Percentiles rank a stretch among this genome's conserved stretches.
These are phyloP conservation scores for Pseudoturritis turrita DNA, from an alignment of 345 rosid species.

Conservation along the genomic window DNA sequence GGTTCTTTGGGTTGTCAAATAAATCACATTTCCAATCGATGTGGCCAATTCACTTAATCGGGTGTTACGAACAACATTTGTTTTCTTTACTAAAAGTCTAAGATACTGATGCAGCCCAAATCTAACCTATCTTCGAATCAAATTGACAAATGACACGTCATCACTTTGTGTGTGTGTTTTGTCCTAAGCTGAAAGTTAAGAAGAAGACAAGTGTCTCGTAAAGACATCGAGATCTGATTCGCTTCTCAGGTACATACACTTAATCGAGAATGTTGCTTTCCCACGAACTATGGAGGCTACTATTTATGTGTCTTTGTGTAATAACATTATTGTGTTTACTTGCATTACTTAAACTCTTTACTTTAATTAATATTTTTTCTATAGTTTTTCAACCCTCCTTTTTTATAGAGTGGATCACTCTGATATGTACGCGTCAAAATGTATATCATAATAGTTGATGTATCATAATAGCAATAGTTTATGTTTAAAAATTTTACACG, in stretches of 20 bases:
- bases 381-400: not conserved
- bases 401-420: constrained; percentile 12
- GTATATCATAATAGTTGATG: too few species aligned
- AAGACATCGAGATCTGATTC: constrained; percentile 25
- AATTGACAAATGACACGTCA: constrained; percentile 26
- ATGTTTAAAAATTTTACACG: too few species aligned
- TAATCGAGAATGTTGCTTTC: constrained; percentile 31
- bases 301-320: constrained; percentile 8
- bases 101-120: constrained; percentile 9
- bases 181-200: not conserved
- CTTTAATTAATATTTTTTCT: not conserved
- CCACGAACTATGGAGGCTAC: constrained; percentile 32
- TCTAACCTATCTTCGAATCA: constrained; percentile 24
- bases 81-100: constrained; percentile 8
- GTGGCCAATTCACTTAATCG: constrained; percentile 25
- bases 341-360: constrained; percentile 17
- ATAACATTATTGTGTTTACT: constrained; percentile 7
- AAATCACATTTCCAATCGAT: not conserved
- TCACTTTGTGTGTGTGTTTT: not conserved
- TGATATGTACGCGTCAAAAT: constrained; percentile 20
- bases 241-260: constrained; percentile 28
- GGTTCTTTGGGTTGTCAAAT: not conserved
- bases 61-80: not conserved
- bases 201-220: constrained; percentile 30
- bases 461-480: too few species aligned